These are phyloP conservation scores for Adansonia digitata DNA, from an alignment of 345 rosid genomes.

Conservation along the genomic window DNA sequence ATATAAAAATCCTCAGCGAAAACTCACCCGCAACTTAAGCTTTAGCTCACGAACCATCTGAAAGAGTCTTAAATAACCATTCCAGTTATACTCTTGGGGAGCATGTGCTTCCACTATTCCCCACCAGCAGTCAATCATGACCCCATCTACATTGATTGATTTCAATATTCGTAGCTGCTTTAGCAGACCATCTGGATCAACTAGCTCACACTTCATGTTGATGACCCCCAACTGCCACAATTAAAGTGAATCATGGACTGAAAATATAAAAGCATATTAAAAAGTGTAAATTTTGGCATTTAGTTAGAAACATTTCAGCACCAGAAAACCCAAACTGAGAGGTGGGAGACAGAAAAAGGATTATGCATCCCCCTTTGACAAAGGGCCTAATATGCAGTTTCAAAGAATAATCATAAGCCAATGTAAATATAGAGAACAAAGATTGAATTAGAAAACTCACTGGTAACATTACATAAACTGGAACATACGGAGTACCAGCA, in stretches of 20 bases:
- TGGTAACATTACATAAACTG: conserved; percentile 87
- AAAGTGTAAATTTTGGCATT: not conserved
- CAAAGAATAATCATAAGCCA: conserved; percentile 6
- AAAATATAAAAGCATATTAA: conserved; percentile 2
- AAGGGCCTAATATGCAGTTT: not conserved
- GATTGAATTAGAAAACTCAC: conserved; percentile 44
- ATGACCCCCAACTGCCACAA: conserved; percentile 71
- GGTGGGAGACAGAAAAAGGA: conserved; percentile 6
- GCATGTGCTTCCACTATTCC: conserved; percentile 92
- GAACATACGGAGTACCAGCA: conserved; percentile 71
- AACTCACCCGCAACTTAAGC: conserved; percentile 80
- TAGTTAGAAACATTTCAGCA: conserved; percentile 7
- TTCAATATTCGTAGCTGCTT: conserved; percentile 76
- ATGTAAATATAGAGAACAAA: not conserved
- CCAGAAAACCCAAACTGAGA: conserved; percentile 3
- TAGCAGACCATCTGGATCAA: conserved; percentile 75
- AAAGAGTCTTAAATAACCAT: conserved; percentile 75
- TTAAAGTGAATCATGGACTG: conserved; percentile 12
- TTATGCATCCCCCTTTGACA: not conserved
- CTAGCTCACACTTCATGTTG: conserved; percentile 86
- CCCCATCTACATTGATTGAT: conserved; percentile 76
- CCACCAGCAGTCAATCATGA: conserved; percentile 99
- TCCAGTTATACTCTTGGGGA: conserved; percentile 93
- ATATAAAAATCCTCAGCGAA: not conserved
- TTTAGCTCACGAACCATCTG: conserved; percentile 77